Base-by-base conservation (phyloP, 352 stramenopile species). In the Elongisporangium prolatum region DNA sequence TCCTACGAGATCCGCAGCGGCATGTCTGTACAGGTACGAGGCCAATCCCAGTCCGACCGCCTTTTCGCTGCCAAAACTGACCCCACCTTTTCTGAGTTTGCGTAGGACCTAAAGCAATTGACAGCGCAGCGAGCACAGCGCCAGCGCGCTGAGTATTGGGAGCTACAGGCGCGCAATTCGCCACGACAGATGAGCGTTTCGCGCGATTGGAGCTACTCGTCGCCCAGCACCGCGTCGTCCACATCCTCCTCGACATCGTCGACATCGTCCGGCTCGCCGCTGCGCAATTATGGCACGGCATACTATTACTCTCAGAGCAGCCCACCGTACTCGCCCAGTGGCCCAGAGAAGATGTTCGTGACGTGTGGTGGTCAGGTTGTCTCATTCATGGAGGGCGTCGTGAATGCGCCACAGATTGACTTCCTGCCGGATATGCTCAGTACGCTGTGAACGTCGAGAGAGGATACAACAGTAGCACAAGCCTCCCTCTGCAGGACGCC, bases 351-450 rank as follows among this genome's bases (percentile, higher is more conserved):
- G 54, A 88, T 91, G 74, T 89, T 91, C 53, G 71, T 93, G n/a
- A 93, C 84, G 21, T 90, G 68, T 38, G 80, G 84, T 20, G 84
- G 84, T 1, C 84, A 93, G 54, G 72, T 91, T 34, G 80, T 93
- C 54, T 89, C 75, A 49, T 88, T 93, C 57, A 88, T 93, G 80
- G 84, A 90, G 18, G 84, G 84, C 50, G 84, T 93, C 44, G 76
- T 91, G 40, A 93, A 93, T 56, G 75, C 80, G 63, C 81, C 81
- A 16, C 65, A 72, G 34, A 72, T 80, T 50, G 81, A 88, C 53
- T 78, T 67, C 25, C 44, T 75, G 50, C 54, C 77, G 37, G 76
- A 86, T 51, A 61, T 60, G 55, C 48, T 60, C 22, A 48, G 28
- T 22, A 48, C 48, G 37, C 52, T 57, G 34, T 57, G 28, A 40